A percentile compares a stretch with the other conserved stretches of the same genome.
Evolutionary conservation across 148 eudicot genomes (phyloP).

Genomic region (Mesembryanthemum crystallinum): DNA sequence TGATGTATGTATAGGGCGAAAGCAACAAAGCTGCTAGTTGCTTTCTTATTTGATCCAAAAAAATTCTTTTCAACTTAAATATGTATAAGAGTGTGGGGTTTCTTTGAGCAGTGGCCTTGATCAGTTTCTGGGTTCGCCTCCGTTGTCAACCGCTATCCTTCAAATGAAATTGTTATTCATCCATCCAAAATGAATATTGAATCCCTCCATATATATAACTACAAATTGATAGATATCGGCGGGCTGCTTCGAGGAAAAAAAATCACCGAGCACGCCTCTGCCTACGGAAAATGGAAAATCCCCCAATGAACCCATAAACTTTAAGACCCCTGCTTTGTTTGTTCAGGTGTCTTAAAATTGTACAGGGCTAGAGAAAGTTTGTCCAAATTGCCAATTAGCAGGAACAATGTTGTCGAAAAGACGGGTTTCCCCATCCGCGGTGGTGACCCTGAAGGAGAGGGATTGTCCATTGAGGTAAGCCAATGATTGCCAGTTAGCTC

Average conservation of each 20-base stretch:
- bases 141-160: too few relatives aligned
- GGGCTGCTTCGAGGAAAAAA: neutral
- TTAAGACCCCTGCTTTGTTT: neutral
- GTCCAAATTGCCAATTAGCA: constrained; percentile 75
- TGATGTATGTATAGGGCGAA: constrained; percentile 1
- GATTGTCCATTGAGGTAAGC: constrained; percentile 63
- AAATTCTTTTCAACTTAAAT: neutral
- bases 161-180: neutral
- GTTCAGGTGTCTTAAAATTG: constrained; percentile 40
- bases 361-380: constrained; percentile 52
- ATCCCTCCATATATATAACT: neutral
- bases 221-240: neutral
- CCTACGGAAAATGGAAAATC: constrained; percentile 17
- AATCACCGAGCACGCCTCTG: constrained; percentile 32
- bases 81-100: neutral
- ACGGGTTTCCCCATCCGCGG: constrained; percentile 54
- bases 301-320: neutral
- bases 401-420: constrained; percentile 45
- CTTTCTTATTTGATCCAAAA: neutral
- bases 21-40: constrained; percentile 5
- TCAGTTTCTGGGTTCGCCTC: neutral
- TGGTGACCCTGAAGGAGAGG: constrained; percentile 65
- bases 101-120: neutral
- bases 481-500: constrained; percentile 88
- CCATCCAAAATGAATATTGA: neutral